These are phyloP conservation scores for Avena eriantha DNA, from an alignment of 176 grass and related monocot genomes.

Conservation along the genomic window DNA sequence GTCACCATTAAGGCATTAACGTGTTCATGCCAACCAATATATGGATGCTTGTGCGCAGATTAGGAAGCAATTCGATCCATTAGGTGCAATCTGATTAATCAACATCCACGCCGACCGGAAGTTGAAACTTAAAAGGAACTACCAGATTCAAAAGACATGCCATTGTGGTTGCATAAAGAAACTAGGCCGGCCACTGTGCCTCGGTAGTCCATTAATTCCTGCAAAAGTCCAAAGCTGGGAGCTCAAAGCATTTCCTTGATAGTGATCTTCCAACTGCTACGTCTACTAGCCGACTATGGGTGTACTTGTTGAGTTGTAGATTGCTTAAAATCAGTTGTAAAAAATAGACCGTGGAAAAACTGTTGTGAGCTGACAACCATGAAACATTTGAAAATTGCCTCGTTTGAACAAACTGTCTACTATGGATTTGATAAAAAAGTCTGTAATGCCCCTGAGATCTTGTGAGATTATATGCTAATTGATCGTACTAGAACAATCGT, in stretches of 20 bases:
- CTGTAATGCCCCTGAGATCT: no score
- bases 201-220: not conserved
- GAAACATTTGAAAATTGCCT: no score
- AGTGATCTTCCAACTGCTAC: not conserved
- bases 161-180: not conserved
- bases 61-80: not conserved
- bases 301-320: no score
- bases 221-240: constrained; percentile 24
- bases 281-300: no score
- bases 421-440: no score
- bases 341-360: no score
- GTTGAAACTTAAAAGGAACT: not conserved
- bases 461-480: no score
- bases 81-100: not conserved
- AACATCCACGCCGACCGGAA: not conserved
- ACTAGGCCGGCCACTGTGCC: not conserved
- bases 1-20: not conserved
- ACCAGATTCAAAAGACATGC: not conserved
- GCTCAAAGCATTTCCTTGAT: constrained; percentile 9
- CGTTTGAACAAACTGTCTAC: no score
- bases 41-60: not conserved
- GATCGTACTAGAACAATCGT: no score
- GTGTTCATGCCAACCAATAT: not conserved
- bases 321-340: no score
- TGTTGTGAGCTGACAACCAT: no score